Evolutionary conservation across 208 protist genomes (phyloP).

Genomic region (Trichomonas vaginalis): DNA sequence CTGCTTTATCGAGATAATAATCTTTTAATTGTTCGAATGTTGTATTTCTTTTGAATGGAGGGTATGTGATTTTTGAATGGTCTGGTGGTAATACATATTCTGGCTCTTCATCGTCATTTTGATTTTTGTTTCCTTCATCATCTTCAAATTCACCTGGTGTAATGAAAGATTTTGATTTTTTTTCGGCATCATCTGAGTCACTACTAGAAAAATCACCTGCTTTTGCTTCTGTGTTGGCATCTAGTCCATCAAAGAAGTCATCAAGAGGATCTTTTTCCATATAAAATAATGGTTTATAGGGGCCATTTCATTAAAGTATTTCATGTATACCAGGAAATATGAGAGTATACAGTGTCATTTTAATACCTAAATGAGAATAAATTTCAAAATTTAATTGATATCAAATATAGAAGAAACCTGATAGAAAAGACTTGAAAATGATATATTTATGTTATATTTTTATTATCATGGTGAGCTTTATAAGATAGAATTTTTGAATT

Average conservation of each 20-base stretch:
- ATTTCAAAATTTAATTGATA: too few species aligned
- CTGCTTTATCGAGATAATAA: neutral
- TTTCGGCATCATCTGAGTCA: neutral
- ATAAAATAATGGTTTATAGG: too few species aligned
- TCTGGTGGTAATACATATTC: constrained; percentile 4
- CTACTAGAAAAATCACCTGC: neutral
- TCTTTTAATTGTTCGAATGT: neutral
- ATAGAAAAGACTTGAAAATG: too few species aligned
- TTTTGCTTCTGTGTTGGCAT: neutral
- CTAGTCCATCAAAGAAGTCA: neutral
- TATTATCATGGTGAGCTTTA: too few species aligned
- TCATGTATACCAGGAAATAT: too few species aligned
- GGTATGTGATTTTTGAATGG: neutral
- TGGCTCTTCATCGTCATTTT: neutral
- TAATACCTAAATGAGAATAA: too few species aligned
- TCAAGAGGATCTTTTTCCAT: neutral
- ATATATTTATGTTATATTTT: too few species aligned
- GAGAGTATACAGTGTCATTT: too few species aligned
- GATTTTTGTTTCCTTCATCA: neutral
- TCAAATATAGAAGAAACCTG: too few species aligned
- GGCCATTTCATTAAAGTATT: too few species aligned
- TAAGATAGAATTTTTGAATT: too few species aligned
- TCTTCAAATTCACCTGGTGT: neutral
- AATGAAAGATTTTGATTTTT: neutral
- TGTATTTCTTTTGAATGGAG: neutral